Evolutionary conservation across 257 asterid genomes (phyloP).

Genomic region (Gynochthodes officinalis): DNA sequence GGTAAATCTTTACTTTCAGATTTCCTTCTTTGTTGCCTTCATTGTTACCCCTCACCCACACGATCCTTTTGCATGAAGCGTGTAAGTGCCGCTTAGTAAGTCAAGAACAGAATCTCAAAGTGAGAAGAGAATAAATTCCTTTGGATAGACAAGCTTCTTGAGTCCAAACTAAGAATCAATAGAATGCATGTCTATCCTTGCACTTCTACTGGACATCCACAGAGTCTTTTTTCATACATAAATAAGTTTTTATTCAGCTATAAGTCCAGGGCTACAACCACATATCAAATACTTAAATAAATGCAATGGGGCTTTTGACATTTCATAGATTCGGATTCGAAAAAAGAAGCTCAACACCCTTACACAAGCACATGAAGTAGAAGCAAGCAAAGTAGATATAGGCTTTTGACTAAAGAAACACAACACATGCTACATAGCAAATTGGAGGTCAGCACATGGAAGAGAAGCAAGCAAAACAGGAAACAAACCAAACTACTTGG

Average conservation of each 20-base stretch:
- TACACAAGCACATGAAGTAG: not conserved
- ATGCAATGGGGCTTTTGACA: too few species aligned
- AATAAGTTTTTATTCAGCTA: not conserved
- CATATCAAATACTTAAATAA: too few species aligned
- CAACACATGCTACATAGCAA: not conserved
- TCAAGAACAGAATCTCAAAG: too few species aligned
- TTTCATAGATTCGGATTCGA: too few species aligned
- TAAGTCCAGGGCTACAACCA: too few species aligned
- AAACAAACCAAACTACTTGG: not conserved
- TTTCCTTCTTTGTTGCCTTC: too few species aligned
- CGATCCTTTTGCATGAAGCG: too few species aligned
- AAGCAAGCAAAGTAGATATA: not conserved
- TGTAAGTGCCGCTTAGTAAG: too few species aligned
- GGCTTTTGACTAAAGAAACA: not conserved
- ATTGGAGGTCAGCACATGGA: not conserved
- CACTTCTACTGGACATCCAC: not conserved
- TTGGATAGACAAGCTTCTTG: not conserved
- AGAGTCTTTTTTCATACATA: not conserved
- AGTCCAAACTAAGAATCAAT: not conserved
- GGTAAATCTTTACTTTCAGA: too few species aligned
- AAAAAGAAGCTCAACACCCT: too few species aligned
- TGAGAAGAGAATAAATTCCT: not conserved
- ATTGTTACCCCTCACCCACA: too few species aligned
- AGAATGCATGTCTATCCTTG: not conserved
- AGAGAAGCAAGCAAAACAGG: not conserved